Percentiles rank a stretch among this genome's conserved stretches.
These are phyloP conservation scores for carrot (Daucus carota) DNA, from an alignment of 129 eudicot genomes.

Conservation along the genomic window DNA sequence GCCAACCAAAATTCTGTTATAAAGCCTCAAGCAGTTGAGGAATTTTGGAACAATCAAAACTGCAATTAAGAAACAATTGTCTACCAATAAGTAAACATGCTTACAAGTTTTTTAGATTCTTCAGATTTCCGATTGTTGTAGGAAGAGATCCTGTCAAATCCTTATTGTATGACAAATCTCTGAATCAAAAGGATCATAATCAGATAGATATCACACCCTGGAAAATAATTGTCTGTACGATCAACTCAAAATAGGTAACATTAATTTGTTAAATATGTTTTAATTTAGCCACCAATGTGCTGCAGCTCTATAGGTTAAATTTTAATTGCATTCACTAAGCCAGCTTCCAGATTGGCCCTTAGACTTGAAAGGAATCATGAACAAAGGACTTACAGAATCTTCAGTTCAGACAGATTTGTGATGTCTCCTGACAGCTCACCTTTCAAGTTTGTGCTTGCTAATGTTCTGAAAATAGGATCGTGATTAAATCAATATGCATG, in stretches of 20 bases:
- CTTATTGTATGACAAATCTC: slow-evolving; percentile 82
- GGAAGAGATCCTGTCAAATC: slow-evolving; percentile 71
- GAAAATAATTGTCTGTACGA: not conserved
- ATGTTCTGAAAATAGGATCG: slow-evolving; percentile 37
- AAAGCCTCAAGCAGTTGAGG: slow-evolving; percentile 6
- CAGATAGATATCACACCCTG: not conserved
- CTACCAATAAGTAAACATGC: slow-evolving; percentile 15
- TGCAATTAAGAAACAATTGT: not conserved
- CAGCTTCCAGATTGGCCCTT: not conserved
- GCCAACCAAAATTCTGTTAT: slow-evolving; percentile 67
- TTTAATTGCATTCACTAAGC: no score
- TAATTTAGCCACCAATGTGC: no score
- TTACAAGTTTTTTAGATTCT: slow-evolving; percentile 67
- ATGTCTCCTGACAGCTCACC: slow-evolving; percentile 73
- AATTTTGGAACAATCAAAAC: not conserved
- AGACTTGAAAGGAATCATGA: not conserved
- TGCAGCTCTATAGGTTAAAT: not conserved
- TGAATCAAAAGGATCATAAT: slow-evolving; percentile 17
- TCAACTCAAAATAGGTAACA: not conserved
- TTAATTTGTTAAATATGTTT: not conserved
- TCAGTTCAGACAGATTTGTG: slow-evolving; percentile 50
- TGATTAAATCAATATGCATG: not conserved
- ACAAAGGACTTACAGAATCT: slow-evolving; percentile 48
- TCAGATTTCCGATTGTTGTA: slow-evolving; percentile 55
- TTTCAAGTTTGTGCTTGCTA: slow-evolving; percentile 39